Base-by-base conservation (phyloP, 2,329 filamentous ascomycete species). In the Beauveria brongniartii region DNA sequence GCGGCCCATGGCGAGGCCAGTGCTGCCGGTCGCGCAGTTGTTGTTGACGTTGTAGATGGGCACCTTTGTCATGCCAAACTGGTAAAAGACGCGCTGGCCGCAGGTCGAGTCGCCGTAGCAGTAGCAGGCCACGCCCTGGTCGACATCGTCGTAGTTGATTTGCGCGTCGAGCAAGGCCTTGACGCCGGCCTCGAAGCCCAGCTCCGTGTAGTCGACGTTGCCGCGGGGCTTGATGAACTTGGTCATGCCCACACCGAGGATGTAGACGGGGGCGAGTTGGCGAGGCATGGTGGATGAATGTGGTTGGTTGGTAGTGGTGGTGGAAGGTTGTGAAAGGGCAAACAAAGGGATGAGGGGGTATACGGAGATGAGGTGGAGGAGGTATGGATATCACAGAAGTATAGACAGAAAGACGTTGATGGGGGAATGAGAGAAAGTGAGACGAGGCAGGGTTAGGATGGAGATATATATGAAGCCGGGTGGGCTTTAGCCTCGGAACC, bases 41-140 rank as follows among this genome's bases (percentile, higher is more conserved):
- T 97, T 97, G 83, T 97, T 97, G 71, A 96, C 91, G 71, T 97
- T 97, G 81, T 95, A 92, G 72, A 97, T 91, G 69, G 93, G 93
- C 68, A 97, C 97, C 70, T 89, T 82, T 48, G 92, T 97, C 88
- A 97, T 92, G 78, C 93, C 94, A 74, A 97, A 97, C 77, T 97
- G 93, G 78, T 97, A 97, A 78, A 97, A 97, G 70, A 97, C 92
- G 66, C 93, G 88, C 80, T 97, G 93, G 53, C 93, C 93, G 75
- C 90, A 94, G 61, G 93, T 96, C 65, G 87, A 92, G 79, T 97
- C 93, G 71, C 93, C 93, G 74, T 96, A 97, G 82, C 92, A 96
- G 80, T 96, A 97, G 82, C 93, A 97, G n/a, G 92, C 94, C 12
- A 97, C 83, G 64, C 91, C 93, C 72, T 95, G 90, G 65, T 97